Percentiles rank a stretch among this genome's conserved stretches.
phyloP scores from a whole-genome alignment of 169 alveolate species.

The Eimeria necatrix region DNA sequence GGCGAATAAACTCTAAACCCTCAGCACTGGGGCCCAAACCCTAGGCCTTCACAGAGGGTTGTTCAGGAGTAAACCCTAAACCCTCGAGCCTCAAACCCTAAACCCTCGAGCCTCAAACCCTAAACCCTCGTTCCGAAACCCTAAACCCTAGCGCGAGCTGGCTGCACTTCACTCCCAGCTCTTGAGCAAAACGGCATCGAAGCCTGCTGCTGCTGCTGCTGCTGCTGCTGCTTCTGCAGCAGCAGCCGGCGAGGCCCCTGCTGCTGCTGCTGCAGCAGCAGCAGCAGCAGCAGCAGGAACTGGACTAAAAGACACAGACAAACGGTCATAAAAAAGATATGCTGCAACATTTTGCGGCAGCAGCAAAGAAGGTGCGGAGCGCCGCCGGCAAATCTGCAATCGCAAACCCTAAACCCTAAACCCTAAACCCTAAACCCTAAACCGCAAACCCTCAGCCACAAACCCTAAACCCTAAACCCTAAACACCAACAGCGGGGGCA shows the following conservation, averaged over 20 bases:
- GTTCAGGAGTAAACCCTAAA: too few relatives aligned
- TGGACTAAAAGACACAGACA: not conserved
- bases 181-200: not conserved
- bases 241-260: not conserved
- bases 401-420: too few relatives aligned
- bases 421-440: too few relatives aligned
- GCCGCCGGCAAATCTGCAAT: not conserved
- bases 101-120: too few relatives aligned
- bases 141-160: not conserved
- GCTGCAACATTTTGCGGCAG: not conserved
- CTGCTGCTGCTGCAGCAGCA: not conserved
- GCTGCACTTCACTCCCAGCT: not conserved
- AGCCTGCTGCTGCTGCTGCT: not conserved
- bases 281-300: not conserved
- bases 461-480: too few relatives aligned
- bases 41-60: too few relatives aligned
- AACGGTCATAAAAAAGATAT: not conserved
- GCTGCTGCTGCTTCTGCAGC: not conserved
- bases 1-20: too few relatives aligned
- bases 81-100: too few relatives aligned
- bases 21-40: too few relatives aligned
- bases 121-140: too few relatives aligned
- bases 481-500: not conserved
- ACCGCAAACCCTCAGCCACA: too few relatives aligned
- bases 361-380: not conserved